Percentiles rank a stretch among this genome's conserved stretches.
These are phyloP conservation scores for Globisporangium mamillatum DNA, from an alignment of 352 stramenopile genomes.

Conservation along the genomic window DNA sequence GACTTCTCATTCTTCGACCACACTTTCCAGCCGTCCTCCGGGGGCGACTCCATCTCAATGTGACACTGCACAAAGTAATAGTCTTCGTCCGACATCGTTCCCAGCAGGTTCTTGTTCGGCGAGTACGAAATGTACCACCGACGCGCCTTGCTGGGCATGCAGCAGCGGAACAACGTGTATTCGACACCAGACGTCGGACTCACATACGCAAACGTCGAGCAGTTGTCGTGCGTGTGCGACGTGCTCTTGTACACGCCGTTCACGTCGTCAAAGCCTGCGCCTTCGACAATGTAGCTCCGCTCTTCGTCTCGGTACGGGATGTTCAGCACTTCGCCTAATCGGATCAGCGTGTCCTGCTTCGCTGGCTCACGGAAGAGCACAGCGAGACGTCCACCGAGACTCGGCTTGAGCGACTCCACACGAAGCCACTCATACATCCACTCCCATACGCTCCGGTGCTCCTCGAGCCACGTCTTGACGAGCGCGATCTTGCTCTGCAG, in stretches of 20 bases:
- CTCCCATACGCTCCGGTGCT: constrained; percentile 59
- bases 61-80: constrained; percentile 86
- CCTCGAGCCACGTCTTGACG: constrained; percentile 54
- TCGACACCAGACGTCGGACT: constrained; percentile 52
- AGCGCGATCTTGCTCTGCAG: constrained; percentile 58
- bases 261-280: constrained; percentile 86
- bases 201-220: constrained; percentile 62
- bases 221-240: constrained; percentile 68
- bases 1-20: constrained; percentile 88
- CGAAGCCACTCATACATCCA: constrained; percentile 90
- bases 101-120: constrained; percentile 80
- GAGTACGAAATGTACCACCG: constrained; percentile 99
- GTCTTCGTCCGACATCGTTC: constrained; percentile 85
- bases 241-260: constrained; percentile 95
- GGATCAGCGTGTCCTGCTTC: constrained; percentile 73
- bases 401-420: constrained; percentile 78
- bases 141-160: constrained; percentile 96
- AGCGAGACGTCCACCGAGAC: constrained; percentile 60
- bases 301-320: constrained; percentile 75
- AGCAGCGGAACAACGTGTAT: constrained; percentile 97
- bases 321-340: constrained; percentile 55
- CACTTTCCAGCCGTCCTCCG: constrained; percentile 79
- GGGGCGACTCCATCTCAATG: constrained; percentile 75
- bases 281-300: constrained; percentile 85
- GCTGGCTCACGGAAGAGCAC: constrained; percentile 63